Conservation (phyloP, 1,139 yeast genomes). For the Taphrina wiesneri region DNA sequence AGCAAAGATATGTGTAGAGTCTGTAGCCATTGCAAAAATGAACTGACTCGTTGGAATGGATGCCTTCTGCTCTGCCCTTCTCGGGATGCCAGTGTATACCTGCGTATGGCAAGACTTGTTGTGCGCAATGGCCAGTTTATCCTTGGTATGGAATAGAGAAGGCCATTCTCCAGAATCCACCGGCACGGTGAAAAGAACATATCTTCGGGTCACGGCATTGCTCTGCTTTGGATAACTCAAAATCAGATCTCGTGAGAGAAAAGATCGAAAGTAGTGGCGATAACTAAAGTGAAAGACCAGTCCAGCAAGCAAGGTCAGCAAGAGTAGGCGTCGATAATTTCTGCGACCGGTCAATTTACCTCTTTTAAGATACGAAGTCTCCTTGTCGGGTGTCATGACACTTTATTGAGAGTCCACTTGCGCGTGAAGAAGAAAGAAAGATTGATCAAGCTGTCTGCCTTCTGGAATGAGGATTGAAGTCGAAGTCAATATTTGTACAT, state of each 20-base stretch:
- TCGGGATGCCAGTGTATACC: slow-evolving; percentile 13
- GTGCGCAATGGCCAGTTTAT: neutral
- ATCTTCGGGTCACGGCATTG: neutral
- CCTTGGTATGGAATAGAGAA: neutral
- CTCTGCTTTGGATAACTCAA: neutral
- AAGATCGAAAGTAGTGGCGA: neutral
- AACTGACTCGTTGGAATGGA: neutral
- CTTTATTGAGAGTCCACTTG: no score
- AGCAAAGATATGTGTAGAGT: slow-evolving; percentile 10
- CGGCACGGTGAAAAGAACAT: slow-evolving; percentile 18
- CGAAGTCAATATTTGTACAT: no score
- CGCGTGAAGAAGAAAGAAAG: no score
- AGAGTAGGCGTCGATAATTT: neutral
- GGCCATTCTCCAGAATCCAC: slow-evolving; percentile 19
- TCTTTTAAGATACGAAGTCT: neutral
- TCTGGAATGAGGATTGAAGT: no score
- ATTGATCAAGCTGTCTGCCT: no score
- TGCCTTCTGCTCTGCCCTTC: neutral
- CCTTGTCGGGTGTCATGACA: neutral
- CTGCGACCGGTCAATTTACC: neutral
- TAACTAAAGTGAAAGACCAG: neutral
- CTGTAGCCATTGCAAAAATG: slow-evolving; percentile 28
- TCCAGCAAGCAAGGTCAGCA: neutral
- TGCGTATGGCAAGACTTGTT: neutral
- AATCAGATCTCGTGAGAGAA: slow-evolving; percentile 13